Evolutionary conservation across 2,329 filamentous ascomycete genomes (phyloP).

Genomic region (Hymenoscyphus scutula): DNA sequence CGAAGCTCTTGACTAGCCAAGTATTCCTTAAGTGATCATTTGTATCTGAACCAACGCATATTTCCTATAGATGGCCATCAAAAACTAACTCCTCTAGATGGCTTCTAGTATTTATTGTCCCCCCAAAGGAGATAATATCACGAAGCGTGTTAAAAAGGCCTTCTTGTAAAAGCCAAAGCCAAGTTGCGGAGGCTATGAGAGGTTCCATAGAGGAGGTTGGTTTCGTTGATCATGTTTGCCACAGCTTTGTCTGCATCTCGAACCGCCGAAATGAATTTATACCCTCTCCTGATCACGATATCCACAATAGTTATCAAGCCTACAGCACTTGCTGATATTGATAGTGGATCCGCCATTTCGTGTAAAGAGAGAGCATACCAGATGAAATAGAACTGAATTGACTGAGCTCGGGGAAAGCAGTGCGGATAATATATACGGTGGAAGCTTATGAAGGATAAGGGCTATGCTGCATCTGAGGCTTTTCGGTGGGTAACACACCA

Average conservation of each 20-base stretch:
- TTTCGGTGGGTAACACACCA: not conserved
- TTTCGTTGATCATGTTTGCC: slow-evolving; percentile 12
- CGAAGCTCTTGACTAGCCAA: too few relatives aligned
- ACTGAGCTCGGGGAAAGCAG: not conserved
- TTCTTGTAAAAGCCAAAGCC: not conserved
- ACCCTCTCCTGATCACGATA: slow-evolving; percentile 10
- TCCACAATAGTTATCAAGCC: slow-evolving; percentile 17
- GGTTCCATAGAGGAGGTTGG: slow-evolving; percentile 14
- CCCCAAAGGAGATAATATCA: not conserved
- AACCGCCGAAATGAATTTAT: slow-evolving; percentile 16
- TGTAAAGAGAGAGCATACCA: not conserved
- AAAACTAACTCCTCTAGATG: not conserved
- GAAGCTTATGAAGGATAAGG: not conserved
- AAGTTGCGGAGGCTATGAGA: slow-evolving; percentile 7
- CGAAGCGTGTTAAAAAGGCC: not conserved
- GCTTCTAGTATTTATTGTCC: not conserved
- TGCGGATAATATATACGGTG: not conserved
- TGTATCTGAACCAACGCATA: not conserved
- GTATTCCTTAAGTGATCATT: too few relatives aligned
- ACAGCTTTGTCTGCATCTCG: slow-evolving; percentile 12
- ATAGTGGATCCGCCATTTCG: slow-evolving; percentile 11
- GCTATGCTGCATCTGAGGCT: too few relatives aligned
- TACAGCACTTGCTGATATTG: slow-evolving; percentile 13
- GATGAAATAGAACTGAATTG: not conserved
- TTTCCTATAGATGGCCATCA: not conserved